phyloP scores from a whole-genome alignment of 2,329 filamentous ascomycete genomes.

The Clonostachys byssicola region DNA sequence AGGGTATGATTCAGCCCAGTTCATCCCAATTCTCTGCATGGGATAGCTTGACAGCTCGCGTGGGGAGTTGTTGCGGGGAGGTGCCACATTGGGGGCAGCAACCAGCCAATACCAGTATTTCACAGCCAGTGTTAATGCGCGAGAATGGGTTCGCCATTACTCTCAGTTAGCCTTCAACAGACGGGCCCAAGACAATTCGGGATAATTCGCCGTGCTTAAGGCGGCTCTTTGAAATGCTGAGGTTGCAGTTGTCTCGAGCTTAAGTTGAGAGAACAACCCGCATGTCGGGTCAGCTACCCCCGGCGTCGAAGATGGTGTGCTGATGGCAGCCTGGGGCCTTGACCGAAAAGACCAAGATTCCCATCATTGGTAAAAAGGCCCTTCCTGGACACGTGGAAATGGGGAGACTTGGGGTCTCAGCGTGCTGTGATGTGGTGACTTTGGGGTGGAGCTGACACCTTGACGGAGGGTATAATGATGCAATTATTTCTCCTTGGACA shows the following conservation, averaged over 20 bases:
- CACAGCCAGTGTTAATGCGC: slow-evolving; percentile 14
- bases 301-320: slow-evolving; percentile 3
- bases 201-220: neutral
- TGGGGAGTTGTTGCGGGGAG: neutral
- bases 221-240: neutral
- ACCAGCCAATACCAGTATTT: too few species aligned
- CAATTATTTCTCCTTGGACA: too few species aligned
- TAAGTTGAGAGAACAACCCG: slow-evolving; percentile 2
- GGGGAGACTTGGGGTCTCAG: too few species aligned
- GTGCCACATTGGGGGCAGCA: neutral
- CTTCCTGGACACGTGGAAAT: too few species aligned
- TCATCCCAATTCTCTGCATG: too few species aligned
- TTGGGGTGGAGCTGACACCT: too few species aligned
- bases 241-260: slow-evolving; percentile 4
- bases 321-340: neutral
- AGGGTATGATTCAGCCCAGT: too few species aligned
- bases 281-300: slow-evolving; percentile 1
- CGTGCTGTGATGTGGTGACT: too few species aligned
- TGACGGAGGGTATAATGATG: too few species aligned
- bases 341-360: too few species aligned
- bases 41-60: too few species aligned
- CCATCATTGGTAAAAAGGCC: too few species aligned
- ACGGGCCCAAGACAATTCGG: slow-evolving; percentile 1
- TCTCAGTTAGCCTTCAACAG: slow-evolving; percentile 3
- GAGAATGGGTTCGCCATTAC: neutral